phyloP scores from a whole-genome alignment of 495 filamentous ascomycete species.

The Aspergillus campestris region DNA sequence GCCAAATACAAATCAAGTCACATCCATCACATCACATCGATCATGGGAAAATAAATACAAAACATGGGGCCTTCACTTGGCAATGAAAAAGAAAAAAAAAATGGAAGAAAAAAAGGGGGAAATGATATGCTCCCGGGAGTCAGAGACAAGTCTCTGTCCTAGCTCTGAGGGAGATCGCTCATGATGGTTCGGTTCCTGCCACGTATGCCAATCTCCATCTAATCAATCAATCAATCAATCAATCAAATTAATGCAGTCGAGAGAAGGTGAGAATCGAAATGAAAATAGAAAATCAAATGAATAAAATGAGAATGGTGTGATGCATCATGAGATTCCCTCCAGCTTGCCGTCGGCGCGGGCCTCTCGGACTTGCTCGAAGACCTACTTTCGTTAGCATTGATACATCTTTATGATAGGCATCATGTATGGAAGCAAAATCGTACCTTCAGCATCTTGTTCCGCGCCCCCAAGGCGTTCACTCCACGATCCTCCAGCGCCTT shows the following conservation, averaged over 20 bases:
- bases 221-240: slow-evolving; percentile 12
- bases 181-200: slow-evolving; percentile 20
- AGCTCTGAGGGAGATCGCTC: slow-evolving; percentile 13
- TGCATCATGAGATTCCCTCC: slow-evolving; percentile 23
- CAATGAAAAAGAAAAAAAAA: neutral
- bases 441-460: slow-evolving; percentile 99
- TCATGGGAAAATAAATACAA: slow-evolving; percentile 12
- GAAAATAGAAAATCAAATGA: slow-evolving; percentile 7
- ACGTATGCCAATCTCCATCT: slow-evolving; percentile 10
- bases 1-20: slow-evolving; percentile 1
- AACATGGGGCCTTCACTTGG: slow-evolving; percentile 9
- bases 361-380: slow-evolving; percentile 92
- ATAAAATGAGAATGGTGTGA: slow-evolving; percentile 6
- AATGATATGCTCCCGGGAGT: slow-evolving; percentile 7
- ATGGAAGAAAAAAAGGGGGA: slow-evolving; percentile 1
- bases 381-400: slow-evolving; percentile 45
- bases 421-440: too few relatives aligned
- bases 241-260: slow-evolving; percentile 25
- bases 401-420: too few relatives aligned
- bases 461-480: slow-evolving; percentile 88
- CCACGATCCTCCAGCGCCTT: slow-evolving; percentile 88
- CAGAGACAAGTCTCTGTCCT: slow-evolving; percentile 9
- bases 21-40: slow-evolving; percentile 1
- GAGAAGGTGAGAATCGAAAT: slow-evolving; percentile 17
- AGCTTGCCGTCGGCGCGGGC: slow-evolving; percentile 64